phyloP scores from a whole-genome alignment of 2,329 filamentous ascomycete species.

The Trichoderma koningii region DNA sequence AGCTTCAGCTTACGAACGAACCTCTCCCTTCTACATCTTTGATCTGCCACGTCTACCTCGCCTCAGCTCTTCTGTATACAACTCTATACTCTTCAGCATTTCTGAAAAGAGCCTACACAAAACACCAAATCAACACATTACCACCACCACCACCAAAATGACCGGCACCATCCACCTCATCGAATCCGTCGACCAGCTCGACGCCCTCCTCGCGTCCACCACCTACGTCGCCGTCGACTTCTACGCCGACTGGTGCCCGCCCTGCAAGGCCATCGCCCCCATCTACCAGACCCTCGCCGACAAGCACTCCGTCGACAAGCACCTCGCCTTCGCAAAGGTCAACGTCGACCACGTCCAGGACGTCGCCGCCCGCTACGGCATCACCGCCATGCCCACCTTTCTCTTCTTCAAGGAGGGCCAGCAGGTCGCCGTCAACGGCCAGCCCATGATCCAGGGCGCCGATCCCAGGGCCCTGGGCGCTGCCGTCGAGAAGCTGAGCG shows the following conservation, averaged over 20 bases:
- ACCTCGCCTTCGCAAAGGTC: slow-evolving; percentile 80
- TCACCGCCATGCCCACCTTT: slow-evolving; percentile 95
- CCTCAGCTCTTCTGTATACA: background rate
- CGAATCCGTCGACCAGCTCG: slow-evolving; percentile 39
- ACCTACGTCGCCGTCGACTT: slow-evolving; percentile 52
- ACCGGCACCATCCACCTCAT: slow-evolving; percentile 36
- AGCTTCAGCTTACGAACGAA: background rate
- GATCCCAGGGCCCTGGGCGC: slow-evolving; percentile 37
- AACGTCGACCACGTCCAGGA: slow-evolving; percentile 83
- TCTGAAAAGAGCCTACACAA: background rate
- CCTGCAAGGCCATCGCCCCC: slow-evolving; percentile 52
- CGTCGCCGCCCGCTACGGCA: slow-evolving; percentile 71
- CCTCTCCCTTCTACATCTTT: background rate
- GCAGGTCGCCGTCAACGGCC: slow-evolving; percentile 39
- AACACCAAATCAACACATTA: background rate
- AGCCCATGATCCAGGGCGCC: slow-evolving; percentile 41
- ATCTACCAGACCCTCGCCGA: slow-evolving; percentile 42
- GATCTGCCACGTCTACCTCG: background rate
- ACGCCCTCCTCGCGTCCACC: slow-evolving; percentile 42
- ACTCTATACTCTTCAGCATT: background rate
- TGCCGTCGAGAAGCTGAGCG: slow-evolving; percentile 44
- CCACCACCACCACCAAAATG: slow-evolving; percentile 16
- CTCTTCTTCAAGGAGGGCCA: slow-evolving; percentile 77
- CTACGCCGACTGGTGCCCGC: slow-evolving; percentile 54
- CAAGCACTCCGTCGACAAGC: slow-evolving; percentile 44